Base-by-base conservation (phyloP, 768 basidiomycete species). In the Russula vinacea region DNA sequence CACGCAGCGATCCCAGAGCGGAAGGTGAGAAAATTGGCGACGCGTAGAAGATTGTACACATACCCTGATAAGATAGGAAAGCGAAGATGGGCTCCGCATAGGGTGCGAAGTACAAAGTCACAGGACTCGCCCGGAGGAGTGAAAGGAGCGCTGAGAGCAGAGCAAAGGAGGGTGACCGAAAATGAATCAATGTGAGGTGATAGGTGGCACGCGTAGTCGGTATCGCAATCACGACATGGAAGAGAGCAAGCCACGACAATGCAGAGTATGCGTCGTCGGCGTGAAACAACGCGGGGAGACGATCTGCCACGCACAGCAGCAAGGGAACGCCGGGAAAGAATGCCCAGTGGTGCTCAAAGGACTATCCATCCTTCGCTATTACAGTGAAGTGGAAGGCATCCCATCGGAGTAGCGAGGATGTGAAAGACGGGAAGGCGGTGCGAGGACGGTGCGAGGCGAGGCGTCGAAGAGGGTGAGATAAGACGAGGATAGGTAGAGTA, bases 81-180 rank as follows among this genome's bases (percentile, higher is more conserved):
- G 94, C 88, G 74, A 91, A 95, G 73, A 93, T 89, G 0, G 94
- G 90, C 70, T 98, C 96, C 55, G 78, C 85, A 73, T 90, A 96
- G 0, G 89, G 82, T 0, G 88, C 86, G 52, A 88, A 80, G 29
- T 85, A 81, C 24, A 90, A 74, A 0, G 89, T 86, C 0, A 83
- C 81, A 2, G 94, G 94, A 51, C 93, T 92, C 58, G 88, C 90
- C 0, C 92, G 83, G 6, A 98, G 70, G 49, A 94, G 77, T 26
- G 91, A 93, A 22, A 97, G 78, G 22, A 87, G 65, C 0, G 85
- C 71, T 0, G 88, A 77, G 17, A 90, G 77, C 44, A 80, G 76
- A 2, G 94, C 88, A 35, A 90, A 76, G 2, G 80, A 73, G 0
- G 80, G 80, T 0, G 84, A 84, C 37, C 74, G 71, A 29, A 88